A percentile compares a stretch with the other conserved stretches of the same genome.
Conservation (phyloP, 257 asterid genomes). For the Capsicum rhomboideum region DNA sequence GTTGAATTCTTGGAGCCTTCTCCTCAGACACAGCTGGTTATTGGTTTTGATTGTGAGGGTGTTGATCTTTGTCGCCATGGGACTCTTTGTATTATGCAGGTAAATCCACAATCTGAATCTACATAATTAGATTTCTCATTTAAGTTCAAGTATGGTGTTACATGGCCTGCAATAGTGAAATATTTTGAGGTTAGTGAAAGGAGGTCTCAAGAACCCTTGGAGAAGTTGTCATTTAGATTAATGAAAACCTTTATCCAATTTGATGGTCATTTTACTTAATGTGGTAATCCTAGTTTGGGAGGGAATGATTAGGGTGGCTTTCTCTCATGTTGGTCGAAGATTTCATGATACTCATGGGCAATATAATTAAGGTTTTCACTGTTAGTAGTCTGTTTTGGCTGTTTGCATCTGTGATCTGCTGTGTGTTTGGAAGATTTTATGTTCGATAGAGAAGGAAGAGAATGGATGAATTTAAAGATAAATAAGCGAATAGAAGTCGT, state of each 20-base stretch:
- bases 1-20: constrained; percentile 87
- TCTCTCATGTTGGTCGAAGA: background rate
- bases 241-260: background rate
- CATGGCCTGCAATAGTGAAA: background rate
- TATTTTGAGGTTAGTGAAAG: background rate
- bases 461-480: background rate
- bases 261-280: background rate
- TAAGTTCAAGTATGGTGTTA: background rate
- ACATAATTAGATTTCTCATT: background rate
- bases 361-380: background rate
- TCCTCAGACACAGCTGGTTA: constrained; percentile 45
- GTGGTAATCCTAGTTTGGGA: background rate
- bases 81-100: constrained; percentile 95
- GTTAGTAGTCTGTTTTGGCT: background rate
- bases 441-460: background rate
- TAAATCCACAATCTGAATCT: constrained; percentile 3
- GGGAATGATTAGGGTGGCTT: background rate
- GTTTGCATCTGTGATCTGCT: background rate
- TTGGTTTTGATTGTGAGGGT: constrained; percentile 99
- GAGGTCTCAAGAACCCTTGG: background rate
- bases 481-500: background rate
- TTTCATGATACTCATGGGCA: background rate
- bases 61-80: constrained; percentile 93
- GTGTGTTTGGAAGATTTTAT: background rate
- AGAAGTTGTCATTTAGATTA: background rate